Percentiles rank a stretch among this genome's conserved stretches.
Evolutionary conservation across 2,329 filamentous ascomycete genomes (phyloP).

Genomic region (Zalaria obscura): DNA sequence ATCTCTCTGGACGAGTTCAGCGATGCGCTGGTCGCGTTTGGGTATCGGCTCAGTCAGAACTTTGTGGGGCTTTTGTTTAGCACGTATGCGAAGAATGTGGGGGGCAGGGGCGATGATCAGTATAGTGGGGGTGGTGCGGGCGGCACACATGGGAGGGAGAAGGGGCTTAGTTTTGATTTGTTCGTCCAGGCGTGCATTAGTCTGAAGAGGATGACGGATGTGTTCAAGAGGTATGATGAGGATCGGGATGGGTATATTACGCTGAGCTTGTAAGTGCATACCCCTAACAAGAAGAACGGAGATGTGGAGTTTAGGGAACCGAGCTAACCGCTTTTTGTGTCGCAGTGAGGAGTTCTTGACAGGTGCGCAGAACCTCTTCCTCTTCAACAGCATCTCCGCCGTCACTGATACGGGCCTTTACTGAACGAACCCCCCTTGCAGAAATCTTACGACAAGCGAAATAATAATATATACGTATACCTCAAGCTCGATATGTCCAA

Average conservation of each 20-base stretch:
- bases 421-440: slow-evolving; percentile 13
- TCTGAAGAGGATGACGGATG: slow-evolving; percentile 96
- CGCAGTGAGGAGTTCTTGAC: slow-evolving; percentile 37
- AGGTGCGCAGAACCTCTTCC: slow-evolving; percentile 40
- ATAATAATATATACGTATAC: no score
- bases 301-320: no score
- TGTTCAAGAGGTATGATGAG: slow-evolving; percentile 97
- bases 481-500: no score
- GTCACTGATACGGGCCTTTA: slow-evolving; percentile 37
- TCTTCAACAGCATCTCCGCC: slow-evolving; percentile 38
- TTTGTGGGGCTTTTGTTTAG: slow-evolving; percentile 79
- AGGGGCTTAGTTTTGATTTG: slow-evolving; percentile 57
- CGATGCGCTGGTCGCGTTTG: slow-evolving; percentile 80
- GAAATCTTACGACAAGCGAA: no score
- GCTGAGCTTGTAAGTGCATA: slow-evolving; percentile 37
- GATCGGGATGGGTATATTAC: slow-evolving; percentile 79
- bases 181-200: slow-evolving; percentile 97
- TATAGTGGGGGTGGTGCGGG: slow-evolving; percentile 9
- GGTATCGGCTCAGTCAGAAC: slow-evolving; percentile 71
- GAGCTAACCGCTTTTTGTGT: background rate
- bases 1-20: slow-evolving; percentile 79
- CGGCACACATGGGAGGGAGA: slow-evolving; percentile 27
- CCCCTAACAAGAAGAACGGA: no score
- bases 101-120: slow-evolving; percentile 19
- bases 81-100: slow-evolving; percentile 54